Conservation (phyloP, 2,329 filamentous ascomycete species). For the Cladophialophora exuberans region DNA sequence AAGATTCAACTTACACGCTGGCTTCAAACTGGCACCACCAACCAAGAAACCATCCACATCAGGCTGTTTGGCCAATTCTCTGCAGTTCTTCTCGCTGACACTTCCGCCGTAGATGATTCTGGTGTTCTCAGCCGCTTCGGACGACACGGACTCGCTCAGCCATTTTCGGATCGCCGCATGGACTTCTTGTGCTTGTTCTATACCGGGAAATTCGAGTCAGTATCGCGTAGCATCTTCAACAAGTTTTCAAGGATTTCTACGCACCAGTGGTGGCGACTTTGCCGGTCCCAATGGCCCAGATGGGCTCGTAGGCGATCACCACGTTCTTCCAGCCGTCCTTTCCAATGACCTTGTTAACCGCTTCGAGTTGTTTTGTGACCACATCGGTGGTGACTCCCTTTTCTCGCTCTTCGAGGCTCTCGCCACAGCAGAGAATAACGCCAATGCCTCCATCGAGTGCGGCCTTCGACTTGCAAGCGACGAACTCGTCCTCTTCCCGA, state of each 20-base stretch:
- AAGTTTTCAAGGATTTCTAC: background rate
- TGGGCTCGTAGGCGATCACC: slow-evolving; percentile 97
- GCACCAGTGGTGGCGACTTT: slow-evolving; percentile 74
- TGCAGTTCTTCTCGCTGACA: slow-evolving; percentile 98
- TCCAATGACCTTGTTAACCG: slow-evolving; percentile 68
- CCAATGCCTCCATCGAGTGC: slow-evolving; percentile 82
- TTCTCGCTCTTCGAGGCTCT: slow-evolving; percentile 72
- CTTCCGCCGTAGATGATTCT: slow-evolving; percentile 96
- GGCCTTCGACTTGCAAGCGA: slow-evolving; percentile 92
- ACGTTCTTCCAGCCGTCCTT: slow-evolving; percentile 89
- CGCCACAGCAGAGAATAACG: slow-evolving; percentile 97
- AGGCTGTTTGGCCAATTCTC: slow-evolving; percentile 83
- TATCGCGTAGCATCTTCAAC: background rate
- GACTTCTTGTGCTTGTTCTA: slow-evolving; percentile 89
- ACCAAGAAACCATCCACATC: slow-evolving; percentile 99
- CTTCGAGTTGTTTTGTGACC: slow-evolving; percentile 81
- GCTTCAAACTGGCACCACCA: slow-evolving; percentile 94
- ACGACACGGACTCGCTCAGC: slow-evolving; percentile 74
- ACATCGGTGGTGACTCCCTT: slow-evolving; percentile 48
- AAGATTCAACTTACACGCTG: slow-evolving; percentile 70
- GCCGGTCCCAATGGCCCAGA: slow-evolving; percentile 90
- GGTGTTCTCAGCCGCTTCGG: slow-evolving; percentile 79
- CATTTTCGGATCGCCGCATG: slow-evolving; percentile 90
- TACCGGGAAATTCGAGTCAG: slow-evolving; percentile 2
- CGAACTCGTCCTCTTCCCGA: slow-evolving; percentile 80